Percentiles rank a stretch among this genome's conserved stretches.
Evolutionary conservation across 257 asterid genomes (phyloP).

Genomic region (Solanum acaule): DNA sequence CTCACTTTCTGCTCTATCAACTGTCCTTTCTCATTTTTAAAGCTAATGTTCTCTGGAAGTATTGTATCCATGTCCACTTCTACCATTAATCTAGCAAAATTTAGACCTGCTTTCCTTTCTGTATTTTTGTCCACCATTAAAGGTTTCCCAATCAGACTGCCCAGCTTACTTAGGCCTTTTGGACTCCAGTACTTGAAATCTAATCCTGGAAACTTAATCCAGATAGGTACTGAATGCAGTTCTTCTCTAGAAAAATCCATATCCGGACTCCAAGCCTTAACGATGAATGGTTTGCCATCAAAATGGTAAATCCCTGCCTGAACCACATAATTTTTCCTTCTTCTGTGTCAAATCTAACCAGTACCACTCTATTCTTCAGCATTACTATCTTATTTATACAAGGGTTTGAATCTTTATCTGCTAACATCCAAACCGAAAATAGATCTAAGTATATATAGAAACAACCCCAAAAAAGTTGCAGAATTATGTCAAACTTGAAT

Average conservation of each 20-base stretch:
- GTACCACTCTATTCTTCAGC: not conserved
- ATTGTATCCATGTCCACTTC: not conserved
- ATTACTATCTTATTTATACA: not conserved
- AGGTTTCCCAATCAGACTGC: not conserved
- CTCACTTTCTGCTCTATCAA: not conserved
- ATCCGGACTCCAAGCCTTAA: not conserved
- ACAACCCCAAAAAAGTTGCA: no score
- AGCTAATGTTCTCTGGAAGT: not conserved
- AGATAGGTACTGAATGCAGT: not conserved
- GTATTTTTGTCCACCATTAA: not conserved
- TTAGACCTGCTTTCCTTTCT: not conserved
- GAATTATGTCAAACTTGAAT: no score
- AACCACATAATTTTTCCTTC: not conserved
- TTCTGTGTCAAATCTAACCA: not conserved
- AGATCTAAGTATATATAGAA: no score
- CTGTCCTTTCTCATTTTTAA: not conserved
- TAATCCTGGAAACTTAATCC: not conserved
- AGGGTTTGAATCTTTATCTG: not conserved
- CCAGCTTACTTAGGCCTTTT: not conserved
- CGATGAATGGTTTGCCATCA: not conserved
- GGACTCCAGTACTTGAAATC: not conserved
- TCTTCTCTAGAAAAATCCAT: not conserved
- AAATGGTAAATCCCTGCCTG: not conserved
- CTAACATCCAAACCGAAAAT: no score
- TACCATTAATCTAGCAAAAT: not conserved